Conservation (phyloP, 2,329 filamentous ascomycete genomes). For the Calonectria honghensis region DNA sequence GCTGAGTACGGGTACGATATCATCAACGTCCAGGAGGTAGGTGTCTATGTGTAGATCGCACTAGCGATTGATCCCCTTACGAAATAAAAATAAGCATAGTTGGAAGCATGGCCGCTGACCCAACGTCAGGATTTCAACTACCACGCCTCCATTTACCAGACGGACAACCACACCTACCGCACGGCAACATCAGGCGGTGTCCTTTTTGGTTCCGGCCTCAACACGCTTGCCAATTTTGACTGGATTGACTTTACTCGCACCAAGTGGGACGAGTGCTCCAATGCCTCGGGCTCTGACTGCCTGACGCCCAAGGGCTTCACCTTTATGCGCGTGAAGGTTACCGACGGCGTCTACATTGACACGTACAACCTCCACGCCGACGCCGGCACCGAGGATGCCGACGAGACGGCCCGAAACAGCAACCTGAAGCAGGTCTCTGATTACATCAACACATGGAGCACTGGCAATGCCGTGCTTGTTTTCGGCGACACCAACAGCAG, state of each 20-base stretch:
- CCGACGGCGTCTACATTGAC: constrained; percentile 73
- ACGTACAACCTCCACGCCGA: constrained; percentile 81
- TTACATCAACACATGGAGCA: constrained; percentile 74
- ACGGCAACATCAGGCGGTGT: constrained; percentile 80
- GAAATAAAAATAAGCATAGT: constrained; percentile 12
- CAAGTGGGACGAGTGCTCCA: constrained; percentile 76
- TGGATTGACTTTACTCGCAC: constrained; percentile 72
- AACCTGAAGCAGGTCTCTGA: constrained; percentile 76
- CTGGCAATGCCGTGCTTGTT: constrained; percentile 77
- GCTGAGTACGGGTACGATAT: constrained; percentile 75
- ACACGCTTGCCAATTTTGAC: constrained; percentile 76
- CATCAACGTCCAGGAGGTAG: constrained; percentile 77
- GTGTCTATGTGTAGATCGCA: not conserved
- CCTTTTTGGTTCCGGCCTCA: constrained; percentile 77
- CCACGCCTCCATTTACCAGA: constrained; percentile 77
- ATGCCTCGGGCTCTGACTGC: constrained; percentile 75
- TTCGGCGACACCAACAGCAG: constrained; percentile 80
- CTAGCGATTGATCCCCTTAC: not conserved
- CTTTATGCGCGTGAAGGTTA: constrained; percentile 75
- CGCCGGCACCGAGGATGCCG: constrained; percentile 70
- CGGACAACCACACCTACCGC: constrained; percentile 75
- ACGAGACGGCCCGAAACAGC: constrained; percentile 73
- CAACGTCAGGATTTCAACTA: constrained; percentile 76
- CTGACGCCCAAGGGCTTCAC: constrained; percentile 83
- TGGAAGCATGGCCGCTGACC: not conserved